These are phyloP conservation scores for Davidsoniella neocaledoniae DNA, from an alignment of 2,329 filamentous ascomycete genomes.

Conservation along the genomic window DNA sequence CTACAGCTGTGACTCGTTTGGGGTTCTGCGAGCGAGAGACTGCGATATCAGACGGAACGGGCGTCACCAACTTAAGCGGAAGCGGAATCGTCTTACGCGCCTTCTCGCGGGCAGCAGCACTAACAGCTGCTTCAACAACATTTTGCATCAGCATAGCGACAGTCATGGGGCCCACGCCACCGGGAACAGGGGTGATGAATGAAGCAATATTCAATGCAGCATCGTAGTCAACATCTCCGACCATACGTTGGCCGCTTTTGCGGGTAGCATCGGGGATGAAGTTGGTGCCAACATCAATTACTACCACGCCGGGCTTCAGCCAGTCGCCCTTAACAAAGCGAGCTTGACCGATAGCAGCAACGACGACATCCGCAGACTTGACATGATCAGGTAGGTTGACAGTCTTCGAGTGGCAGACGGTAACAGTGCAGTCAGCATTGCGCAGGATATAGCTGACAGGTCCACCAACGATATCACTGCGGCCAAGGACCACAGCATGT, in stretches of 20 bases:
- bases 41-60: conserved; percentile 90
- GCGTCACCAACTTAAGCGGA: conserved; percentile 60
- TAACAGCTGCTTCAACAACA: conserved; percentile 69
- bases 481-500: conserved; percentile 82
- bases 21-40: conserved; percentile 78
- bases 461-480: conserved; percentile 94
- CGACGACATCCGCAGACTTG: conserved; percentile 72
- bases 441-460: conserved; percentile 91
- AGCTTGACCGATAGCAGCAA: conserved; percentile 80
- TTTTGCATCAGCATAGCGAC: conserved; percentile 97
- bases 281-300: conserved; percentile 96
- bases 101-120: conserved; percentile 71
- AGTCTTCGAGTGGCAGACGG: conserved; percentile 86
- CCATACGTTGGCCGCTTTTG: conserved; percentile 82
- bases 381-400: conserved; percentile 54
- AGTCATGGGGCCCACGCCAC: conserved; percentile 96
- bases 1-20: conserved; percentile 77
- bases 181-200: conserved; percentile 87
- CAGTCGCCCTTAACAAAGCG: conserved; percentile 87
- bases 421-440: conserved; percentile 92
- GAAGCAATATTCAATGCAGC: conserved; percentile 73
- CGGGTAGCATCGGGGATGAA: conserved; percentile 77
- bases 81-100: conserved; percentile 63
- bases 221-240: conserved; percentile 89
- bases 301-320: conserved; percentile 86